These are phyloP conservation scores for Irpex rosettiformis DNA, from an alignment of 1,284 basidiomycete genomes.

Conservation along the genomic window DNA sequence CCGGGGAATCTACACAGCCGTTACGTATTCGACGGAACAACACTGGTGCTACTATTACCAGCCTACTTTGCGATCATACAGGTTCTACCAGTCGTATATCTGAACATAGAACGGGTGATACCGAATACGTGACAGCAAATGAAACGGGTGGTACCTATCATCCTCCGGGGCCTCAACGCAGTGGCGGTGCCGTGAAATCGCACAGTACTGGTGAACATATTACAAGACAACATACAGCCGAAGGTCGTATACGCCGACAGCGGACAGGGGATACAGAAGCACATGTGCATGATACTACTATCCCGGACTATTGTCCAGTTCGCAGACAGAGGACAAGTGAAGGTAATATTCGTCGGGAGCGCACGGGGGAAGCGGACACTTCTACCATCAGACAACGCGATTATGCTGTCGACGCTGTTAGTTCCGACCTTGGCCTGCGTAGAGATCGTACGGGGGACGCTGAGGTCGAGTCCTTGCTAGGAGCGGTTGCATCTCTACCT, in stretches of 20 bases:
- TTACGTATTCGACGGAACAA: conserved; percentile 13
- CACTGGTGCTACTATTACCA: conserved; percentile 10
- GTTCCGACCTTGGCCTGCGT: conserved; percentile 1
- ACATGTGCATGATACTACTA: neutral
- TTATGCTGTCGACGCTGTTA: neutral
- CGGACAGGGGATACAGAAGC: conserved; percentile 9
- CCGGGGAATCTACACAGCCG: conserved; percentile 17
- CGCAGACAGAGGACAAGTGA: neutral
- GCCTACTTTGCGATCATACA: conserved; percentile 17
- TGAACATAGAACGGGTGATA: conserved; percentile 7
- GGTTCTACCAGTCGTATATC: conserved; percentile 14
- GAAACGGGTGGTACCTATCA: conserved; percentile 5
- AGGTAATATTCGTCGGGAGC: neutral
- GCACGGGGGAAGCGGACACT: conserved; percentile 7
- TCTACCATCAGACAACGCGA: neutral
- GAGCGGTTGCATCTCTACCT: conserved; percentile 15
- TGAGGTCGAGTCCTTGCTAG: conserved; percentile 26
- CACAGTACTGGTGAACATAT: conserved; percentile 14
- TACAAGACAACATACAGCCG: conserved; percentile 10
- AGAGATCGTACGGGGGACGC: conserved; percentile 15
- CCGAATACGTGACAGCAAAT: conserved; percentile 2
- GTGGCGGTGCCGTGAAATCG: conserved; percentile 9
- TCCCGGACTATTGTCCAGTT: neutral
- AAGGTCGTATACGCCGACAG: conserved; percentile 3
- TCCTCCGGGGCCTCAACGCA: conserved; percentile 1